A percentile compares a stretch with the other conserved stretches of the same genome.
Conservation (phyloP, 2,329 filamentous ascomycete genomes). For the Neurospora sp. region DNA sequence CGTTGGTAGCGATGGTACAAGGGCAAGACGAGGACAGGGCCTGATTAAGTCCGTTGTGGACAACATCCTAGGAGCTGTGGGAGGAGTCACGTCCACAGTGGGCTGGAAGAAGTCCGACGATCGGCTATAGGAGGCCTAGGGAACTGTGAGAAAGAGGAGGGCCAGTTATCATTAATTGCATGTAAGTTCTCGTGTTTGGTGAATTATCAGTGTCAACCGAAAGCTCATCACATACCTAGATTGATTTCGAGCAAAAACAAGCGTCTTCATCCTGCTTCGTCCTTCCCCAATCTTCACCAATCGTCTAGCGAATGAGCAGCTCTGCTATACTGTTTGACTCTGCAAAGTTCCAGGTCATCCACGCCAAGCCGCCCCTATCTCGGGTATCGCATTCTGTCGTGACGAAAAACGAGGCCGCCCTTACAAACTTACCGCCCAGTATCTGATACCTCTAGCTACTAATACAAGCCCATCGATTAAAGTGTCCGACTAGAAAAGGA, state of each 20-base stretch:
- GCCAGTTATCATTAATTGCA: neutral
- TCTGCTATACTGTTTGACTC: neutral
- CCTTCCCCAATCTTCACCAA: neutral
- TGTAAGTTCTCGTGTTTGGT: neutral
- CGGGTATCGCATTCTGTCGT: neutral
- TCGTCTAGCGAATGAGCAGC: neutral
- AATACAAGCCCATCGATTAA: neutral
- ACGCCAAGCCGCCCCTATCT: neutral
- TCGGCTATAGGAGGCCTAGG: slow-evolving; percentile 8
- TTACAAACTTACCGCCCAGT: neutral
- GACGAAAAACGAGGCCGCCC: neutral
- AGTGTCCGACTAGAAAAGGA: neutral
- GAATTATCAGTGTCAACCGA: neutral
- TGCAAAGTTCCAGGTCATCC: neutral
- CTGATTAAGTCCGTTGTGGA: slow-evolving; percentile 60
- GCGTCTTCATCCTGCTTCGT: neutral
- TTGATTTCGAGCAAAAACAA: neutral
- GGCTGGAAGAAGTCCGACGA: slow-evolving; percentile 30
- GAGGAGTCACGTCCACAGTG: slow-evolving; percentile 30
- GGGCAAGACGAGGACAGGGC: slow-evolving; percentile 45
- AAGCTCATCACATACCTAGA: neutral
- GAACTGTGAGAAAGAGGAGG: neutral
- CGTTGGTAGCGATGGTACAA: slow-evolving; percentile 34
- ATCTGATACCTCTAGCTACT: neutral
- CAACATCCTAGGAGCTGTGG: slow-evolving; percentile 42